Percentiles rank a stretch among this genome's conserved stretches.
phyloP scores from a whole-genome alignment of 345 rosid species.

The Gossypioides kirkii region DNA sequence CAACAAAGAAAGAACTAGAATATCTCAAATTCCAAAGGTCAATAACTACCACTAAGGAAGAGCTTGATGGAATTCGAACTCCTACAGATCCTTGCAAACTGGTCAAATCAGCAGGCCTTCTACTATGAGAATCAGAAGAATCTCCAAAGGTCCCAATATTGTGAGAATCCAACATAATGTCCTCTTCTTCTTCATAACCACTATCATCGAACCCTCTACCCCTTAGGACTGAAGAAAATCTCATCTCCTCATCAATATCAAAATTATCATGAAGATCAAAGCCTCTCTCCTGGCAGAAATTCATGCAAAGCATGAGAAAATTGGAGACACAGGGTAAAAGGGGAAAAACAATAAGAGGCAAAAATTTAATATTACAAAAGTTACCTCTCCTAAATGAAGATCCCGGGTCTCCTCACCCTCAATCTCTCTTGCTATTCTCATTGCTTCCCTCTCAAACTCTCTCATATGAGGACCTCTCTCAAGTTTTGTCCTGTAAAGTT shows the following conservation, averaged over 20 bases:
- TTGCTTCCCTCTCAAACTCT: slow-evolving; percentile 73
- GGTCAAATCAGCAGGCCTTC: slow-evolving; percentile 32
- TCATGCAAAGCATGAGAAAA: slow-evolving; percentile 11
- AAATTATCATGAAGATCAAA: slow-evolving; percentile 44
- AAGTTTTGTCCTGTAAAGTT: slow-evolving; percentile 83
- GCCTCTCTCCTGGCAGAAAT: slow-evolving; percentile 77
- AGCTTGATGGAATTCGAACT: slow-evolving; percentile 38
- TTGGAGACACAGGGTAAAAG: neutral
- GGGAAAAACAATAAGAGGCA: slow-evolving; percentile 8
- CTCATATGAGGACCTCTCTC: slow-evolving; percentile 55
- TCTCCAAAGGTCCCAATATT: slow-evolving; percentile 61
- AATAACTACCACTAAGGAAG: slow-evolving; percentile 39
- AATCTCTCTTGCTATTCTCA: slow-evolving; percentile 84
- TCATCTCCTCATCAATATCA: slow-evolving; percentile 78
- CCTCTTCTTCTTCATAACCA: slow-evolving; percentile 70
- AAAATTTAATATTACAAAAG: slow-evolving; percentile 12
- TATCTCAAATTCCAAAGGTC: slow-evolving; percentile 1
- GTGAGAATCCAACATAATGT: slow-evolving; percentile 47
- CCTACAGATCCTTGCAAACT: slow-evolving; percentile 38
- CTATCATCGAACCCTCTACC: slow-evolving; percentile 58
- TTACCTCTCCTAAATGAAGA: neutral
- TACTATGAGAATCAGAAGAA: slow-evolving; percentile 36
- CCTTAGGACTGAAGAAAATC: slow-evolving; percentile 72
- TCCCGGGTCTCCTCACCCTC: slow-evolving; percentile 34
- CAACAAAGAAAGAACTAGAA: neutral